phyloP scores from a whole-genome alignment of 2,329 filamentous ascomycete species.

The Fusarium liriodendri region DNA sequence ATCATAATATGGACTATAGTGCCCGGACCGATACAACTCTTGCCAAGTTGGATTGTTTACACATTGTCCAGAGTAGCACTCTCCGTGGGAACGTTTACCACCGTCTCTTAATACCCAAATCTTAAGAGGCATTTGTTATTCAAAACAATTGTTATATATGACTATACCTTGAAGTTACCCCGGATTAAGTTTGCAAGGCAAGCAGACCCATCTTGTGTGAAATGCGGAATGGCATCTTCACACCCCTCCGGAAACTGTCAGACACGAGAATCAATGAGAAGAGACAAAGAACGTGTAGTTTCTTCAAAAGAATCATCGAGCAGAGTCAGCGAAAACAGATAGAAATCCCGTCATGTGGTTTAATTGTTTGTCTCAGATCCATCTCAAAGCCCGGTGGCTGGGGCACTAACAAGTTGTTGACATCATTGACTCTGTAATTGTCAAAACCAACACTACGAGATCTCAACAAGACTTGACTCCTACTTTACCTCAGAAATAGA shows the following conservation, averaged over 20 bases:
- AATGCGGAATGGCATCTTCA: not conserved
- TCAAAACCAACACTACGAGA: not conserved
- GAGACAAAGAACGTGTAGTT: not conserved
- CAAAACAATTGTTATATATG: not conserved
- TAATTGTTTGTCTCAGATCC: conserved; percentile 9
- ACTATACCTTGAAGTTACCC: not conserved
- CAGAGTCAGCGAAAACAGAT: not conserved
- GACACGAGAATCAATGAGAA: not conserved
- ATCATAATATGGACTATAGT: not conserved
- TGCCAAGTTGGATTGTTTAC: not conserved
- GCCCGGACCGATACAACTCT: not conserved
- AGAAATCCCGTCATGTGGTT: not conserved
- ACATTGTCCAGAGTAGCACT: not conserved
- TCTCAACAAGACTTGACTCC: not conserved
- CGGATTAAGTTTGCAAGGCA: not conserved
- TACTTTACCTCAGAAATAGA: not conserved
- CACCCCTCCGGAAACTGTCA: not conserved
- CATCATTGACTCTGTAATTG: conserved; percentile 40
- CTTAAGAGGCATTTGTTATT: not conserved
- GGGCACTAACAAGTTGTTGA: conserved; percentile 32
- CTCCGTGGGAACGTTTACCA: not conserved
- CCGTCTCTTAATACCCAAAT: not conserved
- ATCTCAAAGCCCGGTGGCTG: conserved; percentile 27
- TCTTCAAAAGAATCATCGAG: not conserved
- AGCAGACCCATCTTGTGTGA: not conserved